These are phyloP conservation scores for Gautieria morchelliformis DNA, from an alignment of 768 basidiomycete species.

Conservation along the genomic window DNA sequence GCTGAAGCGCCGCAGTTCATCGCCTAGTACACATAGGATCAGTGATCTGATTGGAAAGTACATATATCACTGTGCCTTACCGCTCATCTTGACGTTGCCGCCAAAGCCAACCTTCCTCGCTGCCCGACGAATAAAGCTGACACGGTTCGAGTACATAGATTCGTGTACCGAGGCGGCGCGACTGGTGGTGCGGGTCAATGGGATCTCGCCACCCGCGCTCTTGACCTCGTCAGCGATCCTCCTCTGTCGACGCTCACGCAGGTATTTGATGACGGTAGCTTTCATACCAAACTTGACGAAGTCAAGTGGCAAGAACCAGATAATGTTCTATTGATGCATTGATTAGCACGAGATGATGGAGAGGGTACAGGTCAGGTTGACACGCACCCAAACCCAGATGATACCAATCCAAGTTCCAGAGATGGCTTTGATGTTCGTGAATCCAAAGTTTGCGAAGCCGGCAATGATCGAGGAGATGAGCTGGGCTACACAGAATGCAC, in stretches of 20 bases:
- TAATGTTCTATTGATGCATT: conserved; percentile 55
- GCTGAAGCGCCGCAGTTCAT: conserved; percentile 79
- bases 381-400: conserved; percentile 87
- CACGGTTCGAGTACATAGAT: conserved; percentile 91
- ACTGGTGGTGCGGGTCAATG: conserved; percentile 79
- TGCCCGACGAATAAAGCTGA: conserved; percentile 84
- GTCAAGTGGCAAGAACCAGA: conserved; percentile 96
- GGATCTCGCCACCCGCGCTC: conserved; percentile 45
- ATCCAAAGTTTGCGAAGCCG: conserved; percentile 87
- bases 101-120: conserved; percentile 85
- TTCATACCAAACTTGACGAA: conserved; percentile 96
- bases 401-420: conserved; percentile 97
- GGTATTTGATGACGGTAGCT: conserved; percentile 77
- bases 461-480: conserved; percentile 94
- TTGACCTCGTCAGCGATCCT: conserved; percentile 25
- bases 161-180: conserved; percentile 87
- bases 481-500: conserved; percentile 89
- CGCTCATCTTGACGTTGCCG: conserved; percentile 67
- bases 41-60: not conserved
- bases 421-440: conserved; percentile 72
- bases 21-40: conserved; percentile 22
- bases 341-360: not conserved
- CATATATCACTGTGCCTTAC: conserved; percentile 16
- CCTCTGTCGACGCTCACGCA: conserved; percentile 55
- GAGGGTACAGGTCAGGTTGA: not conserved